These are phyloP conservation scores for Neofusicoccum umdonicola DNA, from an alignment of 2,329 filamentous ascomycete species.

Conservation along the genomic window DNA sequence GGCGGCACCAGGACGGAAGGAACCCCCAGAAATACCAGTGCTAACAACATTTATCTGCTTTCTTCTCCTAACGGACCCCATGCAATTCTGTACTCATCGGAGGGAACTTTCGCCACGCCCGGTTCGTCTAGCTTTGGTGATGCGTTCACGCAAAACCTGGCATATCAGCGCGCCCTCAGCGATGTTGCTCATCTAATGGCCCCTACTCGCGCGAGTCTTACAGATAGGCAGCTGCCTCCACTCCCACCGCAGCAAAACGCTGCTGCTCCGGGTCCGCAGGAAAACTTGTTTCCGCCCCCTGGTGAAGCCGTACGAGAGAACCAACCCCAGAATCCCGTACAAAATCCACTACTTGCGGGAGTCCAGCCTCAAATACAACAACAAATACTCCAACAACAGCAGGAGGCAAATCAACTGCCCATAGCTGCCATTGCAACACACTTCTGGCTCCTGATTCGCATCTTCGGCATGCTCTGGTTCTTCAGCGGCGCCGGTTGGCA, in stretches of 20 bases:
- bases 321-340: background rate
- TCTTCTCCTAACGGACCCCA: slow-evolving; percentile 38
- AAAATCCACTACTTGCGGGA: background rate
- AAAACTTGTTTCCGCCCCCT: background rate
- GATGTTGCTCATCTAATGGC: slow-evolving; percentile 4
- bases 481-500: slow-evolving; percentile 42
- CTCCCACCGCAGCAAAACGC: background rate
- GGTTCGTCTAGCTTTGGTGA: background rate
- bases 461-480: slow-evolving; percentile 57
- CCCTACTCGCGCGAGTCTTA: background rate
- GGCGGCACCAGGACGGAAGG: background rate
- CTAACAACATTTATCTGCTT: slow-evolving; percentile 32
- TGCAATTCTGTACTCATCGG: slow-evolving; percentile 27
- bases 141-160: background rate
- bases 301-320: background rate
- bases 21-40: slow-evolving; percentile 19
- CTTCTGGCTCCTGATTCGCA: slow-evolving; percentile 54
- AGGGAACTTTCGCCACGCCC: background rate
- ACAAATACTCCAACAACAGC: slow-evolving; percentile 2
- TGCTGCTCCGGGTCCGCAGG: background rate
- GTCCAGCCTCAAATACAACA: background rate
- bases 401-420: background rate
- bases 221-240: background rate
- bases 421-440: slow-evolving; percentile 33
- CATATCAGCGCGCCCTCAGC: slow-evolving; percentile 11